Conservation (phyloP, 306 rosid genomes). For the Castanea mollissima region DNA sequence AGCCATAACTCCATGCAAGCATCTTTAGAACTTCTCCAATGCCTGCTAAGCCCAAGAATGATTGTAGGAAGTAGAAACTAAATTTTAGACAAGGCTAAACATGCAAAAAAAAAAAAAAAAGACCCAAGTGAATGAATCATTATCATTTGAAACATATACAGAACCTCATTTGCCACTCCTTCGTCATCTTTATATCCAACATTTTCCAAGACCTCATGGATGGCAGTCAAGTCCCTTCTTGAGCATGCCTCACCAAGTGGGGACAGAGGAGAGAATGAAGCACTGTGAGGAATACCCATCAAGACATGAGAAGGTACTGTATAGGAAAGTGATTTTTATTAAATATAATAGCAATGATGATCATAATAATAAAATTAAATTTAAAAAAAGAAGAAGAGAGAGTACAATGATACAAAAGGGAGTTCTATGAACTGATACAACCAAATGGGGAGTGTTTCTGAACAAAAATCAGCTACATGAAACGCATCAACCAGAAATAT, state of each 20-base stretch:
- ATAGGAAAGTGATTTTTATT: not conserved
- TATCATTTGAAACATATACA: slow-evolving; percentile 12
- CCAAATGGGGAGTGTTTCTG: not conserved
- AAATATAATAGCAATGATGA: not conserved
- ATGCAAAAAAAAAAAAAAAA: not conserved
- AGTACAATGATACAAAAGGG: not conserved
- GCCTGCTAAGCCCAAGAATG: not conserved
- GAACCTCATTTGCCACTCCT: slow-evolving; percentile 77
- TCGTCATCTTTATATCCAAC: slow-evolving; percentile 77
- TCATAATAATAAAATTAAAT: not conserved
- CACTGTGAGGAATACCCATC: slow-evolving; percentile 66
- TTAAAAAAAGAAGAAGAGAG: not conserved
- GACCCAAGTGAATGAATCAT: not conserved
- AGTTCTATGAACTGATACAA: not conserved
- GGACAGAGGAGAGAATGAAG: slow-evolving; percentile 49
- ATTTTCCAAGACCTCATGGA: slow-evolving; percentile 70
- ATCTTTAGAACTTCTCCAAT: not conserved
- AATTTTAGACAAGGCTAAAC: not conserved
- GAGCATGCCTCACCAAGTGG: slow-evolving; percentile 83
- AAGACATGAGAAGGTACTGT: slow-evolving; percentile 69
- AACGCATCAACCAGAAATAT: not conserved
- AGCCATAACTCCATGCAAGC: not conserved
- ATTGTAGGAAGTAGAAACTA: not conserved
- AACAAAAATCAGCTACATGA: not conserved
- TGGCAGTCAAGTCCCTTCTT: slow-evolving; percentile 77